Evolutionary conservation across 2,329 filamentous ascomycete genomes (phyloP), one percentile per base, ranked within the genome.

Genomic region (Fusarium hostae): DNA sequence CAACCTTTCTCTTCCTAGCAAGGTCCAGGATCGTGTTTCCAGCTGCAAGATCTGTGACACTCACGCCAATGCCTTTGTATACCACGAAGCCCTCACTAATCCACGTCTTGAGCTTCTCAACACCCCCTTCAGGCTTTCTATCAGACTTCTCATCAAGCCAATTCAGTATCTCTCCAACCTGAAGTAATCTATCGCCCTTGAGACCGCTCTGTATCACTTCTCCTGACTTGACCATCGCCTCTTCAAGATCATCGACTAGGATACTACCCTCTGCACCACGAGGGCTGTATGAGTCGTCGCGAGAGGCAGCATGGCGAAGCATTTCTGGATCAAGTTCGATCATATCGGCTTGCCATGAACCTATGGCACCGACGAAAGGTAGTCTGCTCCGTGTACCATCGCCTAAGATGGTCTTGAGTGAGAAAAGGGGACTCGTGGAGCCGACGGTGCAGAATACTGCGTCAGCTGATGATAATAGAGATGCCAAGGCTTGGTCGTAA

Each of bases 161-260:
- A n/a, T 56, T 59, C 1, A 78, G 10, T 2, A 75, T 37, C 39
- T 74, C 45, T n/a, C 92, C 90, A n/a, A 92, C 79, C 77, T 92
- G 90, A 0, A 91, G 86, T 2, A 92, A 81, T 64, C 91, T 86
- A 22, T 87, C 81, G 0, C 85, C 84, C 6, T 81, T 83, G 9
- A 93, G 79, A 3, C 84, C 86, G 0, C 90, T 90, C 79, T 91
- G 86, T 12, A 92, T 86, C 10, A 93, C 81, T 78, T 93, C 91
- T 0, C 91, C 91, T 0, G 91, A 89, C 73, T 92, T 89, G 65
- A 87, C 84, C 24, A 92, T 78, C 59, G 88, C 89, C 3, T 87
- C 88, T 20, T 89, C 86, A 0, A 90, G 83, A 56, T 86, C 90
- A 73, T 88, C 86, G 12, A 87, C 86, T 15, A 86, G 81, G 24